A percentile compares a stretch with the other conserved stretches of the same genome.
phyloP scores from a whole-genome alignment of 2,329 filamentous ascomycete species.

The Botryosphaeria agaves region DNA sequence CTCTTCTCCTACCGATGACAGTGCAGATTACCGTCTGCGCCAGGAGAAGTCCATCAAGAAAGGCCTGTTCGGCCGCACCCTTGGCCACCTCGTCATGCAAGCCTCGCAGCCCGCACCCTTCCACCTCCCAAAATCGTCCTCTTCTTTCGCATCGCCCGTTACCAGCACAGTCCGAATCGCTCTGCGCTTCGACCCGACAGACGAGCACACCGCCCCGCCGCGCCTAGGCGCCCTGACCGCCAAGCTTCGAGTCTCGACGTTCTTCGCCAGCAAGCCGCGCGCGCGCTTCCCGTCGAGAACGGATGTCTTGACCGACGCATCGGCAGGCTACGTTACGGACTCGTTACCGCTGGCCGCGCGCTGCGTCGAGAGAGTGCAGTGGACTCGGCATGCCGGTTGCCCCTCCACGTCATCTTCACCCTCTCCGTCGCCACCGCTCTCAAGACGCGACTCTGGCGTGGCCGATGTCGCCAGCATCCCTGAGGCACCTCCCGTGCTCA shows the following conservation, averaged over 20 bases:
- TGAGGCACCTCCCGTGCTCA: conserved; percentile 17
- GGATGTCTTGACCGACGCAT: conserved; percentile 23
- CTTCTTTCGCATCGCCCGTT: conserved; percentile 21
- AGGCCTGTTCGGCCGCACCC: conserved; percentile 39
- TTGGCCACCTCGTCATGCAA: conserved; percentile 39
- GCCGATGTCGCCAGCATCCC: conserved; percentile 13
- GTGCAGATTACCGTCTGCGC: conserved; percentile 32
- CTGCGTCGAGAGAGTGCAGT: conserved; percentile 38
- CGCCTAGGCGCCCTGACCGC: conserved; percentile 32
- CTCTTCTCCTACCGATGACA: too few species aligned
- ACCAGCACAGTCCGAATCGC: conserved; percentile 38
- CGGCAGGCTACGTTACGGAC: conserved; percentile 35
- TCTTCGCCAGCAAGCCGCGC: conserved; percentile 35
- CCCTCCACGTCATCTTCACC: conserved; percentile 13
- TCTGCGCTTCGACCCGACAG: conserved; percentile 42
- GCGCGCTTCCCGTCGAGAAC: conserved; percentile 29
- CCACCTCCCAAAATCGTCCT: conserved; percentile 25
- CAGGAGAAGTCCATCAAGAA: conserved; percentile 43
- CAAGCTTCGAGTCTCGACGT: conserved; percentile 41
- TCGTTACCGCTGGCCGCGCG: conserved; percentile 34
- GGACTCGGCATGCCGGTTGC: conserved; percentile 38
- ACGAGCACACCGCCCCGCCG: conserved; percentile 32
- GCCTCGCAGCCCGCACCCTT: conserved; percentile 41
- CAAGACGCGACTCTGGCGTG: conserved; percentile 23
- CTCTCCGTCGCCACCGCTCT: conserved; percentile 6